phyloP scores from a whole-genome alignment of 2,329 filamentous ascomycete species.

The Aspergillus pseudotamarii region DNA sequence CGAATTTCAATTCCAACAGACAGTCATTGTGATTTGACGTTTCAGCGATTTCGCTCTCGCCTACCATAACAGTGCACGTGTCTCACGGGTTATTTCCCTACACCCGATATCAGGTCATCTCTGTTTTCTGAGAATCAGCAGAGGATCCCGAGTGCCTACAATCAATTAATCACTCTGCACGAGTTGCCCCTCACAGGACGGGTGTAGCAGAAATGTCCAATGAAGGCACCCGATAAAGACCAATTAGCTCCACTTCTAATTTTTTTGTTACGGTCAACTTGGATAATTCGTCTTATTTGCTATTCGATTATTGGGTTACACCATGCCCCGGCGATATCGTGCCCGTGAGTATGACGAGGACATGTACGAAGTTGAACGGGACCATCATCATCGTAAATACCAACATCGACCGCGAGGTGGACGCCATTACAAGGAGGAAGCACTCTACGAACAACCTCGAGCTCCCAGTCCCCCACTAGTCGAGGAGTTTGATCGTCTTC shows the following conservation, averaged over 20 bases:
- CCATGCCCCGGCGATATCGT: conserved; percentile 36
- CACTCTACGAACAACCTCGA: conserved; percentile 26
- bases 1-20: conserved; percentile 4
- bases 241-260: neutral
- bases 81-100: neutral
- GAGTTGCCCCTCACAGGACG: conserved; percentile 1
- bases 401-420: conserved; percentile 26
- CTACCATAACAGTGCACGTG: conserved; percentile 1
- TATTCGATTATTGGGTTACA: neutral
- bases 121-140: neutral
- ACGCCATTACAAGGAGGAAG: conserved; percentile 32
- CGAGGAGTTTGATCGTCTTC: conserved; percentile 45
- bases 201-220: conserved; percentile 5
- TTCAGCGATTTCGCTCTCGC: neutral
- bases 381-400: conserved; percentile 22
- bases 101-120: neutral
- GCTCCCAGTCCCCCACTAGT: conserved; percentile 43
- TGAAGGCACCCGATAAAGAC: neutral
- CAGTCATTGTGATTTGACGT: neutral
- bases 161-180: neutral
- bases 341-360: conserved; percentile 35
- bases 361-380: conserved; percentile 32
- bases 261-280: neutral
- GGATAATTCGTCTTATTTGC: neutral
- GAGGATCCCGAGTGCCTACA: neutral